Evolutionary conservation across 2,329 filamentous ascomycete genomes (phyloP), one percentile per base, ranked within the genome.

Genomic region (Chaetomium sp.): DNA sequence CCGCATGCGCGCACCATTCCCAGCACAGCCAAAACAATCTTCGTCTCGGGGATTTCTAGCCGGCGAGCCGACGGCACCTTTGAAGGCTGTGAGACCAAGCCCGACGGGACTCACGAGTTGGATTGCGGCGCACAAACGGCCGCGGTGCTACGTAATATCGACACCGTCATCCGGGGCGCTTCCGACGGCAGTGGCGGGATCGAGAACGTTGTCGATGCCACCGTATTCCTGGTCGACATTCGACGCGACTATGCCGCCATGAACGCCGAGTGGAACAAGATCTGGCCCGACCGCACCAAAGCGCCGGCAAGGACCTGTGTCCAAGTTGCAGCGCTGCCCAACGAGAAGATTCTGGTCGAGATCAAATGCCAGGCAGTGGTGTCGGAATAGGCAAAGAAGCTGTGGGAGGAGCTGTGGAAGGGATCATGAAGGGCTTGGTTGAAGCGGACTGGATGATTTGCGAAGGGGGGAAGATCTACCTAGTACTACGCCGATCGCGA

Each of bases 251-350:
- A 76, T 62, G 72, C 68, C 5, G 70, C 71, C 35, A 76, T 76
- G 74, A 76, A 76, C 55, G 71, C 70, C 42, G 75, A 75, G 69
- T 76, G 74, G 74, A 76, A 76, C 67, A 74, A 70, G 67, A 68
- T 73, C 54, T 76, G 73, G 72, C 73, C 74, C 1, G 74, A 75
- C 54, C 72, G 72, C 65, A 68, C 68, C 38, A 71, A 67, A 49
- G 75, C 74, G 9, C 74, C 75, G 8, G 72, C 75, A 9, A 65
- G 75, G 66, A 76, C 75, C 21, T 75, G 73, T 51, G 72, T 76
- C 33, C 72, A 76, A 66, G 75, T 76, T 8, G 71, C 71, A 2
- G 75, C 71, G 45, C 65, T 76, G 69, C 75, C 75, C 9, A 75
- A 74, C 45, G 71, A 70, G 67, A 72, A 66, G 68, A 51, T 76